These are phyloP conservation scores for Pseudogymnoascus sp. DNA, from an alignment of 2,329 filamentous ascomycete genomes.

Conservation along the genomic window DNA sequence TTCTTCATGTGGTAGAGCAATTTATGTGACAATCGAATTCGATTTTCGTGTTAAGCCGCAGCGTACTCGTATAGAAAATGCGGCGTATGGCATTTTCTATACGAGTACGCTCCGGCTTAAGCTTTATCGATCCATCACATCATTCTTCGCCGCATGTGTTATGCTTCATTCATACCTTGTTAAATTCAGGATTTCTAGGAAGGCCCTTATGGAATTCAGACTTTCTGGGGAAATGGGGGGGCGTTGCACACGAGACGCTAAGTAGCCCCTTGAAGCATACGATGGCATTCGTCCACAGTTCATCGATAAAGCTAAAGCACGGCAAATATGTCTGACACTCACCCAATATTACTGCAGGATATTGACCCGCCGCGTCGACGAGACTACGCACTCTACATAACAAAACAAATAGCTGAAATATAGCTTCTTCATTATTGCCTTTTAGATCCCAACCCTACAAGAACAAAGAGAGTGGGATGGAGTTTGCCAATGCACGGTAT, in stretches of 20 bases:
- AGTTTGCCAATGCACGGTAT: conserved; percentile 48
- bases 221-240: neutral
- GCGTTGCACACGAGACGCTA: too few relatives aligned
- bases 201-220: neutral
- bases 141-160: neutral
- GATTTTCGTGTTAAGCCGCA: too few relatives aligned
- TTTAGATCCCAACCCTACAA: conserved; percentile 12
- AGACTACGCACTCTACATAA: neutral
- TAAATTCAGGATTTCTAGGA: neutral
- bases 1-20: neutral
- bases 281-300: neutral
- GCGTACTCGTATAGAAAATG: neutral
- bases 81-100: neutral
- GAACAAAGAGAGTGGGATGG: conserved; percentile 47
- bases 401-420: neutral
- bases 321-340: neutral
- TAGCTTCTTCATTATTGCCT: neutral
- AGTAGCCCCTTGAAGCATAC: neutral
- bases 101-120: too few relatives aligned
- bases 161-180: neutral
- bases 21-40: neutral
- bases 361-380: neutral
- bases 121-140: neutral
- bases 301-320: neutral
- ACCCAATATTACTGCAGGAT: neutral